Evolutionary conservation across 495 filamentous ascomycete species (phyloP), one percentile per base, ranked within the genome.

Genomic region (Xylaria cubensis): DNA sequence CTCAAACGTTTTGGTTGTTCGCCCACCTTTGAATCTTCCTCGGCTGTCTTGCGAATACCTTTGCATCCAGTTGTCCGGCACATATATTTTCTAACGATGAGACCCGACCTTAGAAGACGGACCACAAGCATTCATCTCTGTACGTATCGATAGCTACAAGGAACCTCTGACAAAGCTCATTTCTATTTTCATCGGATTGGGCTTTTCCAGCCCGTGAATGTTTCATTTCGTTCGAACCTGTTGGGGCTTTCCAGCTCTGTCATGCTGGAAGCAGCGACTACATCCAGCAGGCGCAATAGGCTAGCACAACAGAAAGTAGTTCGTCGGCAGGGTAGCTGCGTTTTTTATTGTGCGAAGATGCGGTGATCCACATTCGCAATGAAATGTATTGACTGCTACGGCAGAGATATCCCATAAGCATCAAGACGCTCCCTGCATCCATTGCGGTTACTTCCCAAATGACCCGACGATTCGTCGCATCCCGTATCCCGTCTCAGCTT

Each of bases 321-420:
- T 56, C 34, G 46, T 64, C 39, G 46, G 36, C 29, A n/a, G 44
- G 46, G 36, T n/a, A n/a, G 44, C 63, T 29, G n/a, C 39, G 61
- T 39, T 8, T 39, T 59, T 26, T 59, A 56, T 42, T 17, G n/a
- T 15, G 39, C 48, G 36, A 64, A 34, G 41, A 51, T 5, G 10
- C 70, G 63, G 41, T 41, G 46, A 53, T 19, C 21, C 24, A 61
- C 50, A 55, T 46, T 51, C 26, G 34, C 69, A 53, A 71, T 56
- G 48, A 56, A 34, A 32, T 71, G 26, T 71, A 72, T 61, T 67
- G 51, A 51, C 24, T 67, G 62, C 62, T 72, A 72, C n/a, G 41
- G 63, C 53, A 72, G 26, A 26, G 26, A 21, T 41, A 66, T 42
- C 61, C 63, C 48, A 29, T 44, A 59, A 61, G 53, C 51, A 67